Percentiles rank a stretch among this genome's conserved stretches.
Evolutionary conservation across 2,329 filamentous ascomycete genomes (phyloP).

Genomic region (Clonostachys byssicola): DNA sequence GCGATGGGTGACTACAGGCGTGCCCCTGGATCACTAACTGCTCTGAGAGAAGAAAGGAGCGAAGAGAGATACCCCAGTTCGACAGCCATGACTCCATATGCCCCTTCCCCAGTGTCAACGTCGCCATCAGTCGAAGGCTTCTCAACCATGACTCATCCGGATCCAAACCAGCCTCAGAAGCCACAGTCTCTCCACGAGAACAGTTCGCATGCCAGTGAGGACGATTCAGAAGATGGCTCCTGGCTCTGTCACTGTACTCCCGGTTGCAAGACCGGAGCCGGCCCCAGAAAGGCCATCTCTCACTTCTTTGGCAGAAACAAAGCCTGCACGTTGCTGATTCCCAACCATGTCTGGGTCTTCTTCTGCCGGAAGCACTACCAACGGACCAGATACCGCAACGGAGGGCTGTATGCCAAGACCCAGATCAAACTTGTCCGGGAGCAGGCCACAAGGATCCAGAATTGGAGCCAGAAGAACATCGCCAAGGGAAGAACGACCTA

Average conservation of each 20-base stretch:
- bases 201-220: too few species aligned
- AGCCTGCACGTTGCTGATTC: conserved; percentile 66
- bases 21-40: too few species aligned
- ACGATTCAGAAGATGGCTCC: background rate
- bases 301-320: conserved; percentile 85
- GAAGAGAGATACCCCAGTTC: too few species aligned
- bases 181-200: too few species aligned
- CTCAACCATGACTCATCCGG: too few species aligned
- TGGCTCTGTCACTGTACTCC: background rate
- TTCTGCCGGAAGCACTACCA: conserved; percentile 84
- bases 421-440: conserved; percentile 61
- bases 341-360: conserved; percentile 66
- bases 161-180: too few species aligned
- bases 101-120: too few species aligned
- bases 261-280: background rate
- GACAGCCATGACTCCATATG: too few species aligned
- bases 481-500: conserved; percentile 16
- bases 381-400: conserved; percentile 65
- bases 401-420: conserved; percentile 51
- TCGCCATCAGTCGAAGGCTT: too few species aligned
- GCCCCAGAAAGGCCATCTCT: conserved; percentile 67
- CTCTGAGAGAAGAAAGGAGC: too few species aligned
- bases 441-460: conserved; percentile 58
- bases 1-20: too few species aligned
- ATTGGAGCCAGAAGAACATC: conserved; percentile 54